Evolutionary conservation across 768 basidiomycete genomes (phyloP).

Genomic region (Chiua virens): DNA sequence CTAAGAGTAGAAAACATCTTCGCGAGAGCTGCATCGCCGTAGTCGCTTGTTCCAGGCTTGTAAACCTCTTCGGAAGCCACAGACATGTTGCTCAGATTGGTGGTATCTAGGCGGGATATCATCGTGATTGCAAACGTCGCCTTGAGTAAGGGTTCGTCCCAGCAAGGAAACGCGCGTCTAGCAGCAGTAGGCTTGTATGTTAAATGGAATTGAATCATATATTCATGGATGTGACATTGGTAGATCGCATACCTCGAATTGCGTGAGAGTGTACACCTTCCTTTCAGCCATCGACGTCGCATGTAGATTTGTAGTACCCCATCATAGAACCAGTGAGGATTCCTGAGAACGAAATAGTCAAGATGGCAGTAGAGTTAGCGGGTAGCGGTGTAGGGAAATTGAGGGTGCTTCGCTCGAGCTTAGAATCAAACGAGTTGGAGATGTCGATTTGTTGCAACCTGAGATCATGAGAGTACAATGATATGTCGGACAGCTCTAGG

Average conservation of each 20-base stretch:
- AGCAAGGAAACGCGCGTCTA: constrained; percentile 80
- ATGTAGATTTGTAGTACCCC: constrained; percentile 78
- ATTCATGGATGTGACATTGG: background rate
- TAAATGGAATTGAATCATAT: constrained; percentile 1
- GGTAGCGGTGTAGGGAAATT: constrained; percentile 58
- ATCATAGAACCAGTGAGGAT: constrained; percentile 71
- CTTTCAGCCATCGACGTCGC: constrained; percentile 62
- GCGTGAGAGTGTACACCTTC: constrained; percentile 77
- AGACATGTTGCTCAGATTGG: constrained; percentile 88
- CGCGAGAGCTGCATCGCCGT: constrained; percentile 32
- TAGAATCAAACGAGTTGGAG: constrained; percentile 54
- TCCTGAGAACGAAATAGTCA: constrained; percentile 70
- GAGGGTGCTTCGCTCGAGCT: constrained; percentile 65
- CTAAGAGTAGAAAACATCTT: constrained; percentile 44
- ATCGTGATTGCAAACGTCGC: constrained; percentile 77
- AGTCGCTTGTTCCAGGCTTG: constrained; percentile 33
- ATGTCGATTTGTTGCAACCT: constrained; percentile 46
- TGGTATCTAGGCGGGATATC: constrained; percentile 74
- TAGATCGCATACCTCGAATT: constrained; percentile 66
- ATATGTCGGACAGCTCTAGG: constrained; percentile 57
- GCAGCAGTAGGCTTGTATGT: constrained; percentile 74
- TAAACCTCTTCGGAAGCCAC: constrained; percentile 57
- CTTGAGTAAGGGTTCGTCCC: constrained; percentile 92
- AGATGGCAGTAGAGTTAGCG: constrained; percentile 64
- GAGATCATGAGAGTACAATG: constrained; percentile 55